Base-by-base conservation (phyloP, 306 rosid species). In the Glycine tomentella region DNA sequence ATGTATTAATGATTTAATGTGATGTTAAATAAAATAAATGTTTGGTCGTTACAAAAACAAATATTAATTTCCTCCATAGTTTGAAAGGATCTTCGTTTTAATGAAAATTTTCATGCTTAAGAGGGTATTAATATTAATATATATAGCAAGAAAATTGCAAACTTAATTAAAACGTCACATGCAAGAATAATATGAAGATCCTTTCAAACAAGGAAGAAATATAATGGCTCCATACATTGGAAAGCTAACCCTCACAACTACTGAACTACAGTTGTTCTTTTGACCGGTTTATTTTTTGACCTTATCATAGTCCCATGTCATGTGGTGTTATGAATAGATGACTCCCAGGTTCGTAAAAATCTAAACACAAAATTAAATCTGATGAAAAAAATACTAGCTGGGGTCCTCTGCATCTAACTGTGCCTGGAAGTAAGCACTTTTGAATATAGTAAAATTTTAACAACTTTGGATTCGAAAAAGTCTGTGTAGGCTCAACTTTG, bases 401-500 rank as follows among this genome's bases (percentile, higher is more conserved):
- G 65, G 75, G 75, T 63, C 79, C 80, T 69, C 8, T 73, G 70
- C 81, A 79, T 85, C 86, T 81, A 74, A 88, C 81, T 77, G 79
- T 82, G 74, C 87, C 74, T 79, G 79, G 86, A 79, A 84, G 78
- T 68, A 69, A 82, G 80, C 83, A 78, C 78, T 64, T 82, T 81
- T 49, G 55, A 84, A 85, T 76, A 61, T 73, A 81, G 75, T 75
- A 79, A 42, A 85, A 82, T 81, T 84, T 85, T 88, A 87, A 76
- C 87, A 86, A 72, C 88, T 77, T 87, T 62, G 91, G 92, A 88
- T 87, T 87, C 89, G 67, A 82, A 75, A 80, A 83, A 79, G 81
- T 57, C 53, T 56, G 46, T 59, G 63, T 42, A 84, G 17, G 49
- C 72, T 78, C 69, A 81, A 67, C 36, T 75, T 53, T 51, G 31